These are phyloP conservation scores for Pichia pseudocactophila DNA, from an alignment of 805 yeast species.

Conservation along the genomic window DNA sequence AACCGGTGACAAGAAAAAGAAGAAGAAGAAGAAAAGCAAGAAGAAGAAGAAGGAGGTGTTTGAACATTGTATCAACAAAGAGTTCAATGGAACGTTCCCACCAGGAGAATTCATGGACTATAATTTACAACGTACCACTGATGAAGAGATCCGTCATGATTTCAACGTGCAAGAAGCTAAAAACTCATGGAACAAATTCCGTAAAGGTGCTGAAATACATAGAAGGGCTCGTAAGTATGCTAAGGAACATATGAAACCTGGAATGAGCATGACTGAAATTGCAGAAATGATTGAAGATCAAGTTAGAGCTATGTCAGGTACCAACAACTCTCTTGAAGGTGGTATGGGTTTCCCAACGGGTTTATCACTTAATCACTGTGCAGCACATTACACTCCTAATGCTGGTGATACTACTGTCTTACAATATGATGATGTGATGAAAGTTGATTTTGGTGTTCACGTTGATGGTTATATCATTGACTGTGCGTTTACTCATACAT, in stretches of 20 bases:
- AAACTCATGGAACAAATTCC: conserved; percentile 70
- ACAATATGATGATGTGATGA: conserved; percentile 85
- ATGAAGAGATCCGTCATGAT: conserved; percentile 53
- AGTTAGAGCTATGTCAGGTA: conserved; percentile 56
- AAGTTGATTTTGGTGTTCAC: conserved; percentile 95
- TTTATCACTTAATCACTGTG: conserved; percentile 81
- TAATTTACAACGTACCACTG: conserved; percentile 65
- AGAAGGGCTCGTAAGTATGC: conserved; percentile 82
- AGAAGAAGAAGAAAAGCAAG: conserved; percentile 52
- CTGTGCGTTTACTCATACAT: conserved; percentile 88
- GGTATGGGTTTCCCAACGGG: conserved; percentile 99
- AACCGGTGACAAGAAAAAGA: conserved; percentile 26
- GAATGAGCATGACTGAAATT: conserved; percentile 83
- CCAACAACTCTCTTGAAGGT: conserved; percentile 55
- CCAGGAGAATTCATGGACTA: conserved; percentile 86
- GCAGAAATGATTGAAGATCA: conserved; percentile 86
- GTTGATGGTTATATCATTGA: conserved; percentile 91
- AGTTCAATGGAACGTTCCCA: conserved; percentile 67
- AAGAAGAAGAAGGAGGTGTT: conserved; percentile 42
- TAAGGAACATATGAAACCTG: conserved; percentile 69
- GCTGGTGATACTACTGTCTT: conserved; percentile 82
- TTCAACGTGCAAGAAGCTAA: conserved; percentile 7
- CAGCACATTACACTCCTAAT: conserved; percentile 97
- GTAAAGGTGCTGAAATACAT: conserved; percentile 95
- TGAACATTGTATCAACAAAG: conserved; percentile 43